These are phyloP conservation scores for Cyclotella sp. DNA, from an alignment of 108 stramenopile species.

Conservation along the genomic window DNA sequence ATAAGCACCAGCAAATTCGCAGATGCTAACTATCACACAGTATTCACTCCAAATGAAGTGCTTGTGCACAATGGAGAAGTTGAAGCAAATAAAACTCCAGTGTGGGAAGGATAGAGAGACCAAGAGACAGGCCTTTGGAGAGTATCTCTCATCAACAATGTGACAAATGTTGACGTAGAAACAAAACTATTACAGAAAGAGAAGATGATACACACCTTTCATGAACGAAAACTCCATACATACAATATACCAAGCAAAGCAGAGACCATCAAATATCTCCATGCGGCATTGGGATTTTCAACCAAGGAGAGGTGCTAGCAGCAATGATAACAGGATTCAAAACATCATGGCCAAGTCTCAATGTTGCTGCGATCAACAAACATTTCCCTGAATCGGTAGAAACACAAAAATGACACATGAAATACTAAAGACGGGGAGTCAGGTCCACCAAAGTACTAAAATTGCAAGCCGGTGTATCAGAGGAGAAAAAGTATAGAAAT, in stretches of 20 bases:
- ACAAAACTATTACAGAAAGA: not conserved
- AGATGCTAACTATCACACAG: no score
- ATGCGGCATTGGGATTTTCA: not conserved
- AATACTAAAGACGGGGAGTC: not conserved
- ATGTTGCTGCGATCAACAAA: not conserved
- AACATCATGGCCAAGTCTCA: not conserved
- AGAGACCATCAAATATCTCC: no score
- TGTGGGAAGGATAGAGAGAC: not conserved
- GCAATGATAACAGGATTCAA: not conserved
- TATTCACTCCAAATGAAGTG: no score
- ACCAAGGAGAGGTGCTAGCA: not conserved
- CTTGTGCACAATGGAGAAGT: not conserved
- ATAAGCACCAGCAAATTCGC: no score
- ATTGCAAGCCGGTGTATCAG: not conserved
- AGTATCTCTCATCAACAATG: not conserved
- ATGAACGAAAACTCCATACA: not conserved
- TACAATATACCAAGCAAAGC: not conserved
- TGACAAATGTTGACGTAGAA: not conserved
- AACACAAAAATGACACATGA: conserved; percentile 5
- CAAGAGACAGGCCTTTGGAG: not conserved
- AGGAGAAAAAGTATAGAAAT: not conserved
- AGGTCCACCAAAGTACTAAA: not conserved
- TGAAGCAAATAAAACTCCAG: no score
- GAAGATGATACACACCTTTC: not conserved
- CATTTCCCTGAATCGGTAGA: conserved; percentile 6